phyloP scores from a whole-genome alignment of 2,329 filamentous ascomycete species.

The Tolypocladium endophyticum region DNA sequence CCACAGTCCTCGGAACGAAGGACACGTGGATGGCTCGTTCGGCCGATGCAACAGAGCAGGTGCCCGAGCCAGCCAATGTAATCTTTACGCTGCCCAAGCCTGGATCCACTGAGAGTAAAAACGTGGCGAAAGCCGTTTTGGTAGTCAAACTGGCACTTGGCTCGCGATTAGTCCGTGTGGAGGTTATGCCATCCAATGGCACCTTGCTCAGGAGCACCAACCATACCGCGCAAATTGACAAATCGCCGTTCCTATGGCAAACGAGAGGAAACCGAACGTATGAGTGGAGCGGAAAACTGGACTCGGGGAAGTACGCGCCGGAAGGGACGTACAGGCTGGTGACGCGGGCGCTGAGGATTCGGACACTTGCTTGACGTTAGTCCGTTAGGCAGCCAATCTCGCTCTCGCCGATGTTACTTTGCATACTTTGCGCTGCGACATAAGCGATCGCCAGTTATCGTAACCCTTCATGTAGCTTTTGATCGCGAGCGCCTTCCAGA shows the following conservation, averaged over 20 bases:
- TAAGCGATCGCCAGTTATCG: no score
- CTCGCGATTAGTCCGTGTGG: conserved; percentile 7
- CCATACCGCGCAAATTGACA: not conserved
- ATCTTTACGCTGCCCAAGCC: conserved; percentile 4
- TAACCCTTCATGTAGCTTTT: no score
- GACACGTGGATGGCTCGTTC: conserved; percentile 20
- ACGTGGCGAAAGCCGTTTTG: conserved; percentile 19
- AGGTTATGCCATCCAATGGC: not conserved
- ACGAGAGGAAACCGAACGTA: not conserved
- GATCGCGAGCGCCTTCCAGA: no score
- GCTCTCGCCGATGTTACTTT: no score
- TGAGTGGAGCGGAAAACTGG: not conserved
- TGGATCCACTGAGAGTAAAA: conserved; percentile 6
- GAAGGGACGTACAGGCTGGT: not conserved
- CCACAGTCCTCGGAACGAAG: conserved; percentile 21
- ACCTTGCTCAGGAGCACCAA: no score
- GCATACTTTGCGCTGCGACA: no score
- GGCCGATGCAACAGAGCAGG: conserved; percentile 6
- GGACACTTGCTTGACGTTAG: no score
- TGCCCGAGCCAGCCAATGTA: conserved; percentile 12
- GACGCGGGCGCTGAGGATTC: not conserved
- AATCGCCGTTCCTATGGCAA: not conserved
- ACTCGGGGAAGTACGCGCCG: not conserved
- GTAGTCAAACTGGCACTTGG: conserved; percentile 9
- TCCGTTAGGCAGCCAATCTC: no score